Evolutionary conservation across 805 yeast genomes (phyloP), one percentile per base, ranked within the genome.

Genomic region (Jamesozyma lodderae): DNA sequence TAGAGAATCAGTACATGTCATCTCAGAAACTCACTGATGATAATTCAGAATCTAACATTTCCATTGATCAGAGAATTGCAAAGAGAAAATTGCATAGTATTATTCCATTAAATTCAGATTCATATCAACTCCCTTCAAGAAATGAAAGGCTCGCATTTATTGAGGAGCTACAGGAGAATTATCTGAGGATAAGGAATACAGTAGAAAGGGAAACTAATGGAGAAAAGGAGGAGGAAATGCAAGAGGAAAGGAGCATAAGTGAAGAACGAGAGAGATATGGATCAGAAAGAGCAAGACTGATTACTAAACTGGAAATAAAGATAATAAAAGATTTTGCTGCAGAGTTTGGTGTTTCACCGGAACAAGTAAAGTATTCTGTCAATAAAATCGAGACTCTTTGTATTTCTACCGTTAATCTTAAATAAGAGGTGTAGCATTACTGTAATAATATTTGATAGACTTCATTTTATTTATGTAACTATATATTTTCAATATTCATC

Each of bases 51-150:
- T 31, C 33, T 8, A 41, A 34, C 16, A 31, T 45, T 17, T 44
- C 48, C 4, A 46, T 59, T 23, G 64, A 59, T 41, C 50, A 55
- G 31, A 50, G 39, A 30, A 59, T 59, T 36, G 61, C 59, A 15
- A 44, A 40, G 27, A 48, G 56, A 34, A 55, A 53, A 40, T 44
- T 59, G 21, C 42, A 52, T 31, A 48, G 47, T 28, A 42, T 59
- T 13, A 42, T 59, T 28, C 62, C 62, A 10, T 18, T 51, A 13
- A 41, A 45, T 9, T 15, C 38, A 7, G 32, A 20, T 14, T 10
- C 27, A 9, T 40, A 37, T 14, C 21, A 24, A 27, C 23, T 22
- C 33, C 35, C 32, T 2, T n/a, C 27, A 6, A 22, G 22, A 10
- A 18, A 13, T 10, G 19, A 29, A 4, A 31, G 36, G 4, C 20